phyloP scores from a whole-genome alignment of 129 eudicot species.

The Lactuca sativa region DNA sequence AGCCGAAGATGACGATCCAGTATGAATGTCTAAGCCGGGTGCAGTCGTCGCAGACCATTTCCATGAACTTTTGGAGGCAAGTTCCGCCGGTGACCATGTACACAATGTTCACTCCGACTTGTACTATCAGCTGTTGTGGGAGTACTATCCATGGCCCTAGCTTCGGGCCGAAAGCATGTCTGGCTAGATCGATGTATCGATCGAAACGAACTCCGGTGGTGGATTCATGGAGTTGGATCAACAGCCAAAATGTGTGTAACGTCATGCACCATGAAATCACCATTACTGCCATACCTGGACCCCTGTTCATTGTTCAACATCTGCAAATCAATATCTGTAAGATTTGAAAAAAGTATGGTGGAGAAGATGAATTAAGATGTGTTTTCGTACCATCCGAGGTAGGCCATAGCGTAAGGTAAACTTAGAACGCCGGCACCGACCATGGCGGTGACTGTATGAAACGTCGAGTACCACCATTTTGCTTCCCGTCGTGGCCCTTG shows the following conservation, averaged over 20 bases:
- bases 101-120: constrained; percentile 74
- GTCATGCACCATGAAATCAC: constrained; percentile 80
- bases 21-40: constrained; percentile 56
- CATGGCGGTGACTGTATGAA: constrained; percentile 98
- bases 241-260: constrained; percentile 75
- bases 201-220: constrained; percentile 72
- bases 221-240: constrained; percentile 79
- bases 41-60: constrained; percentile 68
- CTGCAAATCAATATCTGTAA: not conserved
- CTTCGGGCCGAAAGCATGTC: constrained; percentile 73
- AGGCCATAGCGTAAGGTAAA: constrained; percentile 93
- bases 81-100: constrained; percentile 98
- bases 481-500: constrained; percentile 73
- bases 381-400: constrained; percentile 74
- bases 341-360: too few species aligned
- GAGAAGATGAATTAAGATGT: not conserved
- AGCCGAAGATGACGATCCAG: constrained; percentile 82
- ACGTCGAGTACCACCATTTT: constrained; percentile 98
- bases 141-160: constrained; percentile 85
- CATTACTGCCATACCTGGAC: constrained; percentile 77
- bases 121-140: constrained; percentile 88
- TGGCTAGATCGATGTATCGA: constrained; percentile 69
- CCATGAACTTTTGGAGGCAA: constrained; percentile 82
- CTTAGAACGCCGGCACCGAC: constrained; percentile 99
- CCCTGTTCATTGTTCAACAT: constrained; percentile 61